Base-by-base conservation (phyloP, 1,284 basidiomycete genomes). In the Trichosporon coremiiforme region DNA sequence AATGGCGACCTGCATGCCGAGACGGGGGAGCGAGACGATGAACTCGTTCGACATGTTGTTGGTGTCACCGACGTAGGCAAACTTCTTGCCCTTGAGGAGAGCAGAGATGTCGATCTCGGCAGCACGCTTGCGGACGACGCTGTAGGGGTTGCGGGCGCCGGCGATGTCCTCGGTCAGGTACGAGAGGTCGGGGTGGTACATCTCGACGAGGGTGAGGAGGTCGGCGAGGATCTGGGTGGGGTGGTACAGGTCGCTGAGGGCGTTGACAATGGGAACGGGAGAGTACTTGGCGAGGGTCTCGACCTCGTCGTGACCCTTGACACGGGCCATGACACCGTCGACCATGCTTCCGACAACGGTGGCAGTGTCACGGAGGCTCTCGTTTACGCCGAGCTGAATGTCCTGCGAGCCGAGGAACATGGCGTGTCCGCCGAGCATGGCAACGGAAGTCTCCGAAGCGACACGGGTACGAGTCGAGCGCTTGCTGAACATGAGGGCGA, bases 11-110 rank as follows among this genome's bases (percentile, higher is more conserved):
- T 90, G 85, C 84, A 96, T 94, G 0, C 97, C 97, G 1, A 99
- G 84, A 50, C 97, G 90, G 45, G 96, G 96, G 78, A 92, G 92
- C 7, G 93, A 89, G 68, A 98, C 96, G 45, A 98, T 89, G 91
- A 99, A 95, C 83, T 99, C 96, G 83, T 98, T 94, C 70, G 97
- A 86, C 67, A 99, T 94, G 81, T 99, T 99, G 73, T 95, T 94
- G 38, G 91, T 91, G 85, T 99, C 97, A 7, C 96, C 97, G 66
- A 99, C 89, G 85, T 95, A 99, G 4, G 95, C 91, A 62, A 97
- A 85, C 4, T 94, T 97, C 71, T 97, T 86, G 53, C 83, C 84
- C 67, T 80, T 73, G 62, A 85, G 70, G 4, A 68, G 64, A 6
- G 68, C 74, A 53, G 77, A 64, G 3, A 79, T 73, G 75, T 80